A percentile compares a stretch with the other conserved stretches of the same genome.
phyloP scores from a whole-genome alignment of 2,329 filamentous ascomycete genomes.

The Thermomyces lanuginosus region DNA sequence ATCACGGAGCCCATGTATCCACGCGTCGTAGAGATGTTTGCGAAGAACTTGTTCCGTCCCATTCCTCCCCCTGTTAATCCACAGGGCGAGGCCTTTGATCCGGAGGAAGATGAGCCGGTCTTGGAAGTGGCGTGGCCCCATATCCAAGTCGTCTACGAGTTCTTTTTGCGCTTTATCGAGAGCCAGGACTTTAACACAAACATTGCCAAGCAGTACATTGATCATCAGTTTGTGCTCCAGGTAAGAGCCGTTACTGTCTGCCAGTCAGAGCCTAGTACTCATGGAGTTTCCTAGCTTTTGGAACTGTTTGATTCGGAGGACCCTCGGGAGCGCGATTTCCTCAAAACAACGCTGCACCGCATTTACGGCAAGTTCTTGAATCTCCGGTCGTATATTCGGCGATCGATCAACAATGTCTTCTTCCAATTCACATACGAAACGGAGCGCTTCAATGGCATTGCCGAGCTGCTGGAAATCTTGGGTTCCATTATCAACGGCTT shows the following conservation, averaged over 20 bases:
- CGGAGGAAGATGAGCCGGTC: slow-evolving; percentile 95
- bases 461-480: slow-evolving; percentile 86
- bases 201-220: slow-evolving; percentile 96
- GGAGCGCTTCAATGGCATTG: slow-evolving; percentile 95
- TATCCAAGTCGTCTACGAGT: slow-evolving; percentile 98
- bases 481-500: slow-evolving; percentile 99
- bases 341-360: slow-evolving; percentile 93
- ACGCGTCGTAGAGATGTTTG: slow-evolving; percentile 96
- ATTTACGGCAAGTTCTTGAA: slow-evolving; percentile 99
- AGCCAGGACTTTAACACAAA: slow-evolving; percentile 99
- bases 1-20: slow-evolving; percentile 99
- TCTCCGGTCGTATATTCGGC: slow-evolving; percentile 85
- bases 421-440: slow-evolving; percentile 99
- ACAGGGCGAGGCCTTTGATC: slow-evolving; percentile 94
- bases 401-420: slow-evolving; percentile 99
- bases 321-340: slow-evolving; percentile 84
- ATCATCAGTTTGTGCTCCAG: slow-evolving; percentile 89
- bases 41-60: slow-evolving; percentile 93
- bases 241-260: slow-evolving; percentile 20
- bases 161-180: slow-evolving; percentile 96
- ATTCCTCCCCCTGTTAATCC: slow-evolving; percentile 96
- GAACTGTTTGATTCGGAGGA: slow-evolving; percentile 98
- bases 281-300: slow-evolving; percentile 44
- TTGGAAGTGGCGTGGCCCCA: slow-evolving; percentile 98
- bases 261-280: slow-evolving; percentile 3